phyloP scores from a whole-genome alignment of 2,329 filamentous ascomycete species.

The Xylariaceae sp. region DNA sequence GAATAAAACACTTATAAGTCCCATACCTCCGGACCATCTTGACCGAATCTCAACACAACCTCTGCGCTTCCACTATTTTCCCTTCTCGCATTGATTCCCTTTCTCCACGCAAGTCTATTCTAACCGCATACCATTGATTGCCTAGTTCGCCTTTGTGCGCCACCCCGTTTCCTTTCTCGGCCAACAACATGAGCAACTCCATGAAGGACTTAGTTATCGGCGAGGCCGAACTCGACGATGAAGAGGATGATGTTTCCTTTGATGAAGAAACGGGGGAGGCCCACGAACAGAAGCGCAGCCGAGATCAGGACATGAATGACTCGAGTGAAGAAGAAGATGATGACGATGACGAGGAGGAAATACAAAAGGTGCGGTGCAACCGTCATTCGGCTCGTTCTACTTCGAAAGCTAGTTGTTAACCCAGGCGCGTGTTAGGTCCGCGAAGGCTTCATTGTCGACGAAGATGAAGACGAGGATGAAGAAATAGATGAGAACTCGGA shows the following conservation, averaged over 20 bases:
- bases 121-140: background rate
- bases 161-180: background rate
- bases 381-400: conserved; percentile 24
- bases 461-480: conserved; percentile 75
- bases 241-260: conserved; percentile 79
- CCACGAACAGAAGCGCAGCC: conserved; percentile 41
- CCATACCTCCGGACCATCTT: background rate
- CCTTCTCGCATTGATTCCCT: background rate
- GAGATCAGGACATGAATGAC: conserved; percentile 60
- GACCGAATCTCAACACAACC: background rate
- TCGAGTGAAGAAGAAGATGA: conserved; percentile 91
- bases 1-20: background rate
- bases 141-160: background rate
- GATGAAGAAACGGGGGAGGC: conserved; percentile 69
- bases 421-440: conserved; percentile 57
- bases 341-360: conserved; percentile 85
- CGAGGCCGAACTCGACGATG: conserved; percentile 79
- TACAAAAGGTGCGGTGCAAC: conserved; percentile 55
- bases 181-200: conserved; percentile 57
- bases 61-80: background rate
- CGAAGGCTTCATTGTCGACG: conserved; percentile 94
- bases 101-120: background rate
- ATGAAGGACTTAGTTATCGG: conserved; percentile 78
- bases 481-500: conserved; percentile 60
- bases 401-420: conserved; percentile 10